phyloP scores from a whole-genome alignment of 108 stramenopile species.

The Tribonema minus region DNA sequence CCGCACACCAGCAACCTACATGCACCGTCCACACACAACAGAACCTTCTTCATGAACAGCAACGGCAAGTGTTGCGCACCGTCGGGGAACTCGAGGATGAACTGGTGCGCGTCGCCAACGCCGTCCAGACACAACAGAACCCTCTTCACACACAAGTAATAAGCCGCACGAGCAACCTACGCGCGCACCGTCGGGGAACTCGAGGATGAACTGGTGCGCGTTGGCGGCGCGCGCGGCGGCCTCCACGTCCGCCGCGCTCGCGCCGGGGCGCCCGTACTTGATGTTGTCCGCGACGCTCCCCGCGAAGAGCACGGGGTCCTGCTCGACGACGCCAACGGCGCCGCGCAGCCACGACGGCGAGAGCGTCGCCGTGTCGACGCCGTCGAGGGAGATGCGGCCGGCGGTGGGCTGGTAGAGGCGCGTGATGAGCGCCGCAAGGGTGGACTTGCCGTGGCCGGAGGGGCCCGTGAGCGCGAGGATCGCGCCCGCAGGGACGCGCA shows the following conservation, averaged over 20 bases:
- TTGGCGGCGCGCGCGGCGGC: conserved; percentile 34
- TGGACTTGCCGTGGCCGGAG: conserved; percentile 85
- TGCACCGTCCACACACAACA: too few relatives aligned
- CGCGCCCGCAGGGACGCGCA: conserved; percentile 67
- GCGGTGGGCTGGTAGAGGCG: conserved; percentile 71
- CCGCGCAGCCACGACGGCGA: conserved; percentile 26
- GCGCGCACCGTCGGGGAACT: conserved; percentile 40
- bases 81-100: conserved; percentile 45
- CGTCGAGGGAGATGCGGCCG: conserved; percentile 60
- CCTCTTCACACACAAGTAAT: too few relatives aligned
- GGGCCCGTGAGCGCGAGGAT: conserved; percentile 83
- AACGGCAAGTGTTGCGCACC: too few relatives aligned
- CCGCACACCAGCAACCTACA: too few relatives aligned
- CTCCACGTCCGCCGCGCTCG: conserved; percentile 7
- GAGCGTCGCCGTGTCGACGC: conserved; percentile 41
- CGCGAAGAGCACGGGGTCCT: conserved; percentile 76
- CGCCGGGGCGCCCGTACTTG: conserved; percentile 64
- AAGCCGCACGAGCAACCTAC: too few relatives aligned
- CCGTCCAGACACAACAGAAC: too few relatives aligned
- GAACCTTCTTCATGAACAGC: too few relatives aligned
- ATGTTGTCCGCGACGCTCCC: conserved; percentile 85
- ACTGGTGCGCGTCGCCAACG: conserved; percentile 36
- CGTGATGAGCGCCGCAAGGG: conserved; percentile 72
- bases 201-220: conserved; percentile 44
- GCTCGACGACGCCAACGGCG: conserved; percentile 84